A percentile compares a stretch with the other conserved stretches of the same genome.
phyloP scores from a whole-genome alignment of 257 asterid genomes.

The Apocynum venetum region DNA sequence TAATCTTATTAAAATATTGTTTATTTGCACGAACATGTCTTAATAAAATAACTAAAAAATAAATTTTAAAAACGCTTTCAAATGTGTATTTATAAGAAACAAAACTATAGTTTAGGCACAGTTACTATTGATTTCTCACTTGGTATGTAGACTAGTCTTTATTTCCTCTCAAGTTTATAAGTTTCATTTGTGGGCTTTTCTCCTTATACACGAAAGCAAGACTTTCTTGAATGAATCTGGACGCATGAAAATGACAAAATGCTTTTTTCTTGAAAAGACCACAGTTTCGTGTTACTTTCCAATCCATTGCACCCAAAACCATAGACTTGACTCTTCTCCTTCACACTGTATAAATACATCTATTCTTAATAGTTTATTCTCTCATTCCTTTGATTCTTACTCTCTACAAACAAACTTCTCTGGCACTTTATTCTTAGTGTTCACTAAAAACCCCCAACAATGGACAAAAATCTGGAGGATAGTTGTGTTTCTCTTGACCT shows the following conservation, averaged over 20 bases:
- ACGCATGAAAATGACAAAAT: not conserved
- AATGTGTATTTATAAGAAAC: too few species aligned
- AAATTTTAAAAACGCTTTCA: too few species aligned
- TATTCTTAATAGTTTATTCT: not conserved
- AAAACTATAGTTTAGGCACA: too few species aligned
- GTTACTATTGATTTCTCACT: too few species aligned
- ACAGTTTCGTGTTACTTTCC: constrained; percentile 20
- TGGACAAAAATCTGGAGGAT: constrained; percentile 14
- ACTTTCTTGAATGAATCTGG: constrained; percentile 2
- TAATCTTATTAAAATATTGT: too few species aligned
- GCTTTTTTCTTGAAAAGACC: too few species aligned
- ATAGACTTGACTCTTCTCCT: constrained; percentile 12
- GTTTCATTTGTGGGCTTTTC: not conserved
- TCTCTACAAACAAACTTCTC: not conserved
- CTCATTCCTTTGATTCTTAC: not conserved
- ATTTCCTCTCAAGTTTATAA: too few species aligned
- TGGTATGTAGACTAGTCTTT: too few species aligned
- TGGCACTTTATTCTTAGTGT: not conserved
- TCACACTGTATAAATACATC: not conserved
- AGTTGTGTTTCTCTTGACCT: constrained; percentile 27
- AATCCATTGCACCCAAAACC: not conserved
- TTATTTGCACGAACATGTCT: too few species aligned
- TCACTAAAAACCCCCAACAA: not conserved
- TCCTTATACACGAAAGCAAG: not conserved
- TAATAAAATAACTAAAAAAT: too few species aligned